phyloP scores from a whole-genome alignment of 1,139 yeast species.

The Kluyveromyces marxianus region DNA sequence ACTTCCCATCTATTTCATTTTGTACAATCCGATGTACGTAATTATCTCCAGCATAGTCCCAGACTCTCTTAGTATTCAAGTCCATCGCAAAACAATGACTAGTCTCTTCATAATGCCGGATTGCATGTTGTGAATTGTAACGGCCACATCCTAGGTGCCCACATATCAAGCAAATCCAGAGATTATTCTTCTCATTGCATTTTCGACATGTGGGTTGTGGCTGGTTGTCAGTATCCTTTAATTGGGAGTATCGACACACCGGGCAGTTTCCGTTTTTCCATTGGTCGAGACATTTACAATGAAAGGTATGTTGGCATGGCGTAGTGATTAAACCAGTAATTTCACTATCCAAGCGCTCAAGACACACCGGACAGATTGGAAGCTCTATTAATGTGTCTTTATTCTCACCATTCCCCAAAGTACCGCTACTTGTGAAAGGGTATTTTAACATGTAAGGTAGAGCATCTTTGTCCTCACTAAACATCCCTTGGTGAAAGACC shows the following conservation, averaged over 20 bases:
- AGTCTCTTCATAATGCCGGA: slow-evolving; percentile 67
- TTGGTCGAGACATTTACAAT: slow-evolving; percentile 78
- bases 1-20: slow-evolving; percentile 77
- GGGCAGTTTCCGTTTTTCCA: slow-evolving; percentile 95
- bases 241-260: slow-evolving; percentile 71
- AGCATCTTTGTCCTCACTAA: slow-evolving; percentile 14
- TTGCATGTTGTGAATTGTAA: slow-evolving; percentile 81
- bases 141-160: slow-evolving; percentile 89
- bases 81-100: slow-evolving; percentile 95
- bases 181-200: slow-evolving; percentile 59
- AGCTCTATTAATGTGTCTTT: slow-evolving; percentile 43
- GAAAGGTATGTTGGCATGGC: slow-evolving; percentile 91
- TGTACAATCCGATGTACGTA: slow-evolving; percentile 84
- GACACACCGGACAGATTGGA: slow-evolving; percentile 91
- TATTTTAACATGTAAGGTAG: slow-evolving; percentile 68
- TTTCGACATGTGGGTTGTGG: slow-evolving; percentile 24
- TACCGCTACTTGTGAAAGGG: slow-evolving; percentile 41
- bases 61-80: slow-evolving; percentile 71
- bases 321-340: slow-evolving; percentile 80
- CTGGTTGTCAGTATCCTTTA: slow-evolving; percentile 18
- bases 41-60: slow-evolving; percentile 93
- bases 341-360: slow-evolving; percentile 80
- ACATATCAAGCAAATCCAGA: slow-evolving; percentile 89
- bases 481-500: slow-evolving; percentile 27
- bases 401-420: neutral